Conservation (phyloP, 1,139 yeast species). For the Hyphopichia burtonii region DNA sequence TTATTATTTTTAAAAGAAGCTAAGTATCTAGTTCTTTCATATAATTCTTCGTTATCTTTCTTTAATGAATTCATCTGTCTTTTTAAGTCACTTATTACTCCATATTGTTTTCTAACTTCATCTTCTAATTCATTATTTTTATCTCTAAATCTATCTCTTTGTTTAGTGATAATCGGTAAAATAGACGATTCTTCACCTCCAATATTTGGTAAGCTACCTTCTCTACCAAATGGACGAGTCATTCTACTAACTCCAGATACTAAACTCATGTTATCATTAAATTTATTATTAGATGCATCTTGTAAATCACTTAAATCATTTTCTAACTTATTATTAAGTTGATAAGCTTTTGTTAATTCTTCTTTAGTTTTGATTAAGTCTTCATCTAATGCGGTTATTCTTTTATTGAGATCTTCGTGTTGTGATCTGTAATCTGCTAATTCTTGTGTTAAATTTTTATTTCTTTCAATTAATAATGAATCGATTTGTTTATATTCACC, state of each 20-base stretch:
- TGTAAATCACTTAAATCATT: conserved; percentile 61
- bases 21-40: conserved; percentile 77
- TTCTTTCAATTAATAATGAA: conserved; percentile 54
- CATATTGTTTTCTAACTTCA: conserved; percentile 62
- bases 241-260: conserved; percentile 58
- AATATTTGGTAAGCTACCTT: conserved; percentile 29
- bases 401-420: conserved; percentile 38
- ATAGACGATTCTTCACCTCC: conserved; percentile 48
- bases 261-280: conserved; percentile 68
- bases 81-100: conserved; percentile 56
- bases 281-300: conserved; percentile 34
- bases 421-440: conserved; percentile 56
- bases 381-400: conserved; percentile 40
- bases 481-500: conserved; percentile 29
- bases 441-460: conserved; percentile 61
- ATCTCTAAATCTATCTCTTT: conserved; percentile 85
- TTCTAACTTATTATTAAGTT: conserved; percentile 63
- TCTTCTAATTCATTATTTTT: conserved; percentile 82
- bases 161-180: conserved; percentile 87
- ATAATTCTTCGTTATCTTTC: conserved; percentile 73
- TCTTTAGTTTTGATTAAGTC: conserved; percentile 33
- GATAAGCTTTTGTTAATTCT: conserved; percentile 34
- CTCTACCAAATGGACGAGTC: conserved; percentile 30
- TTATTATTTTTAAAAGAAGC: conserved; percentile 46
- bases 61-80: conserved; percentile 64